Conservation (phyloP, 2,329 filamentous ascomycete genomes). For the Thelonectria discophora region DNA sequence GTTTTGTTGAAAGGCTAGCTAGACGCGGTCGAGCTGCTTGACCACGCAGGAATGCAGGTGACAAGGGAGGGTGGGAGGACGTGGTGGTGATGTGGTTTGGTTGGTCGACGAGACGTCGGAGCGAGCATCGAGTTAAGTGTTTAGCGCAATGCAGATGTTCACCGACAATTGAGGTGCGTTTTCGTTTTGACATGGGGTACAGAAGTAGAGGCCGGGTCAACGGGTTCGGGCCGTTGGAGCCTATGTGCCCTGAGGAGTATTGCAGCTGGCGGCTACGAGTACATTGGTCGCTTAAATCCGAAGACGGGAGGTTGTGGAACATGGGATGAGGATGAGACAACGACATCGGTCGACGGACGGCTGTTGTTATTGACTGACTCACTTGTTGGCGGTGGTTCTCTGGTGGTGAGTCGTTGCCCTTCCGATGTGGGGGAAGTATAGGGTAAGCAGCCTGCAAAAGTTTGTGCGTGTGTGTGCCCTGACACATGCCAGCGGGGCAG, state of each 20-base stretch:
- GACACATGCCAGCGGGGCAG: background rate
- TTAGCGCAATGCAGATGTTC: background rate
- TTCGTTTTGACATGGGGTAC: background rate
- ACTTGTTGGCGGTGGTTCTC: background rate
- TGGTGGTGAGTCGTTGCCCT: background rate
- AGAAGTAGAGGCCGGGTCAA: background rate
- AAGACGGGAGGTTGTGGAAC: background rate
- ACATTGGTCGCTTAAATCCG: background rate
- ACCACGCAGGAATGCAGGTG: background rate
- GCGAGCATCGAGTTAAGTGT: background rate
- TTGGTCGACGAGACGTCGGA: background rate
- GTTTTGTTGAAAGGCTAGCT: background rate
- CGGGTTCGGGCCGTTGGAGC: background rate
- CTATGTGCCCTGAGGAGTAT: background rate
- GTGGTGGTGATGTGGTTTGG: background rate
- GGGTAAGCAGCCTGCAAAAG: conserved; percentile 4
- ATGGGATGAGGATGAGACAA: background rate
- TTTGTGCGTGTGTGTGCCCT: background rate
- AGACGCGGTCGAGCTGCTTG: conserved; percentile 13
- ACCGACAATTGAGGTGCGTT: conserved; percentile 10
- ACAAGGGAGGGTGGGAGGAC: background rate
- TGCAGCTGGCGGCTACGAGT: background rate
- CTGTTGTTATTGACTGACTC: background rate
- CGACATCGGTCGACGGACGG: background rate
- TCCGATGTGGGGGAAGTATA: background rate